Evolutionary conservation across 139 green algal species (phyloP).

Genomic region (Trebouxia sp.): DNA sequence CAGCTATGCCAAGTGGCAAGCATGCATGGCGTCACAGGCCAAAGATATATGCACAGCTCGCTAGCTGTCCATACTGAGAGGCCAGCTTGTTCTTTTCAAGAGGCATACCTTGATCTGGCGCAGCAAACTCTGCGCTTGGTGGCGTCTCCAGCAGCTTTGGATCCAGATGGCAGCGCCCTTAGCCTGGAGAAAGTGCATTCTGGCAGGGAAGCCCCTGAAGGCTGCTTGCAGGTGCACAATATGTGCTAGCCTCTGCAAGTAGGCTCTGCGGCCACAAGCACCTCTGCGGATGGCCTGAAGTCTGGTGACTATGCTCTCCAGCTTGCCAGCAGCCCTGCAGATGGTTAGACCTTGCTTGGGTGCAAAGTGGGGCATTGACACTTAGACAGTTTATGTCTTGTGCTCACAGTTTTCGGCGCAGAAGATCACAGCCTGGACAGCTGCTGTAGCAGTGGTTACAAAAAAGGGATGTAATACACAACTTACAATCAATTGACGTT

Average conservation of each 20-base stretch:
- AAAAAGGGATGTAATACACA: no score
- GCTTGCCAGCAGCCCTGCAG: constrained; percentile 32
- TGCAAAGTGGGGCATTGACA: no score
- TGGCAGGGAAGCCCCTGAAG: constrained; percentile 20
- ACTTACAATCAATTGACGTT: no score
- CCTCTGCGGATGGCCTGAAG: constrained; percentile 42
- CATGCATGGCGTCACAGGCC: constrained; percentile 22
- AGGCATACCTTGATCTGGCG: neutral
- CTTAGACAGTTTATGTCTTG: no score
- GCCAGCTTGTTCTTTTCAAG: neutral
- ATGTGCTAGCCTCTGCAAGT: constrained; percentile 32
- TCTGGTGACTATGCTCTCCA: constrained; percentile 24
- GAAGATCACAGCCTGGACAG: no score
- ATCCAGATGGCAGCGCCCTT: constrained; percentile 45
- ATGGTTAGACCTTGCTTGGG: no score
- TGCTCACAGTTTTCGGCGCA: no score
- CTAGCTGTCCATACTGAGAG: neutral
- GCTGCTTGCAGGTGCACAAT: constrained; percentile 35
- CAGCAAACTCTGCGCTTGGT: neutral
- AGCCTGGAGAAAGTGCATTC: constrained; percentile 10
- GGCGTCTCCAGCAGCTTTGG: constrained; percentile 36
- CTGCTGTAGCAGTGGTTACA: no score
- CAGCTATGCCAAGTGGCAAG: constrained; percentile 26
- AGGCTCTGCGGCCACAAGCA: constrained; percentile 26
- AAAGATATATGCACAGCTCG: neutral